These are phyloP conservation scores for Zangia roseola DNA, from an alignment of 768 basidiomycete genomes.

Conservation along the genomic window DNA sequence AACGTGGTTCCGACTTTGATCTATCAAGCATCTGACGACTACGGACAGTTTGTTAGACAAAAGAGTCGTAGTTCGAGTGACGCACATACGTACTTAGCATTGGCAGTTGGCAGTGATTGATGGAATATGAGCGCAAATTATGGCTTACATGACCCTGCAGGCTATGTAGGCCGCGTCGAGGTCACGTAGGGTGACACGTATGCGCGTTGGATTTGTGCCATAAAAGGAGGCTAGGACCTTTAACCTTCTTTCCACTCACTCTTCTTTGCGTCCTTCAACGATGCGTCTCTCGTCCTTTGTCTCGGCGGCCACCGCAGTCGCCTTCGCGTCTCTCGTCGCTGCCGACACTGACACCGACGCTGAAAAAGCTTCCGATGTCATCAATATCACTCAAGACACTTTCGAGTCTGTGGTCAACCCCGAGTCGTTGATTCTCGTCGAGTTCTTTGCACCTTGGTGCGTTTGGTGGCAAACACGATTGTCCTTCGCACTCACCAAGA, in stretches of 20 bases:
- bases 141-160: too few relatives aligned
- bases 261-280: constrained; percentile 30
- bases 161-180: too few relatives aligned
- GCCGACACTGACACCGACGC: constrained; percentile 45
- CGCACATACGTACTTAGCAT: neutral
- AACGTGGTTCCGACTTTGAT: constrained; percentile 73
- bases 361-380: constrained; percentile 67
- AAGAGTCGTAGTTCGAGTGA: neutral
- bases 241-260: neutral
- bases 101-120: too few relatives aligned
- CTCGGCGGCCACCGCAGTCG: constrained; percentile 50
- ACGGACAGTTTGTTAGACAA: neutral
- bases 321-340: constrained; percentile 52
- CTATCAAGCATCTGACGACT: constrained; percentile 34
- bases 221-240: constrained; percentile 17
- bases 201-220: constrained; percentile 14
- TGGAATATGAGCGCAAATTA: too few relatives aligned
- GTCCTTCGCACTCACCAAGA: neutral
- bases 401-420: constrained; percentile 66
- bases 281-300: constrained; percentile 65
- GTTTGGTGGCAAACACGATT: neutral
- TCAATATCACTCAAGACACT: constrained; percentile 65
- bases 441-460: constrained; percentile 93
- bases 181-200: constrained; percentile 36
- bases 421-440: constrained; percentile 81